Evolutionary conservation across 2,329 filamentous ascomycete species (phyloP).

Genomic region (Coniochaeta pulveracea): DNA sequence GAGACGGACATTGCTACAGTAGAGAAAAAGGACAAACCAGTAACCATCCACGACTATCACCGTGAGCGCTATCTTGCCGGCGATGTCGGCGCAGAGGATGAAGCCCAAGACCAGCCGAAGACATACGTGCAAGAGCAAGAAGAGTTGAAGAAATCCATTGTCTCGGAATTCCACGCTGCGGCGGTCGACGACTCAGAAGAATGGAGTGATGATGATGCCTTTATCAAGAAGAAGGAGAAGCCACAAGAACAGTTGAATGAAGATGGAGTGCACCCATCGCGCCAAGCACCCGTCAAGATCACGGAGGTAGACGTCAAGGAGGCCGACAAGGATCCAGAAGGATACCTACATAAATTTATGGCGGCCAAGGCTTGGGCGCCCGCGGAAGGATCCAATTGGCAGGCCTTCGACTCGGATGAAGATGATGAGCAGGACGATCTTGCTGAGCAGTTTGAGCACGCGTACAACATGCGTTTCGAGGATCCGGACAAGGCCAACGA

Average conservation of each 20-base stretch:
- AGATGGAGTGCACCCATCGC: conserved; percentile 45
- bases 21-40: conserved; percentile 66
- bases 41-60: conserved; percentile 85
- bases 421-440: conserved; percentile 65
- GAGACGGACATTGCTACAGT: conserved; percentile 21
- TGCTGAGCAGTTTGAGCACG: conserved; percentile 81
- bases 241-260: conserved; percentile 24
- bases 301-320: conserved; percentile 55
- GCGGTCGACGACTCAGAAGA: conserved; percentile 22
- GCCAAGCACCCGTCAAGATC: conserved; percentile 32
- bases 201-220: conserved; percentile 56
- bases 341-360: conserved; percentile 91
- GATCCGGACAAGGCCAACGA: conserved; percentile 83
- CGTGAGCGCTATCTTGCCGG: conserved; percentile 77
- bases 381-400: conserved; percentile 51
- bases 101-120: conserved; percentile 32
- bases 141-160: conserved; percentile 63
- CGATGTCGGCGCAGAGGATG: conserved; percentile 41
- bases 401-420: conserved; percentile 87
- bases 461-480: conserved; percentile 94
- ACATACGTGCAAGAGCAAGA: conserved; percentile 88
- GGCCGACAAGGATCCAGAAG: conserved; percentile 79
- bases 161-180: conserved; percentile 66
- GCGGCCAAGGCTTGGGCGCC: conserved; percentile 83
- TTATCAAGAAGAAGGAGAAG: conserved; percentile 72